phyloP scores from a whole-genome alignment of 2,329 filamentous ascomycete species.

The Aspergillus proliferans region DNA sequence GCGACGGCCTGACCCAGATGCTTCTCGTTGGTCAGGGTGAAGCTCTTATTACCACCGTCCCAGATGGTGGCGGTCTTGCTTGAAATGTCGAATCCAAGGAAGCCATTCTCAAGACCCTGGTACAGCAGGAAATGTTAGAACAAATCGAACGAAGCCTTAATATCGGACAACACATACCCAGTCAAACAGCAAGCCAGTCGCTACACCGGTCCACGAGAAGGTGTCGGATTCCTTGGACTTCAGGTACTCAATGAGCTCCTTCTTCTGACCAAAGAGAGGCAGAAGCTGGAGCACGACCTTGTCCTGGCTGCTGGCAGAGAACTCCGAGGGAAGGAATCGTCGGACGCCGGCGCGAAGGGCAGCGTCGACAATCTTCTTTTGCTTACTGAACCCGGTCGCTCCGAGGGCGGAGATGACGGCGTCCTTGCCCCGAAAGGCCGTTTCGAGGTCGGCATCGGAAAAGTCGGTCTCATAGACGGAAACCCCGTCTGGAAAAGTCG shows the following conservation, averaged over 20 bases:
- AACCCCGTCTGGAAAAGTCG: slow-evolving; percentile 14
- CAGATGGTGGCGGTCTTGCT: slow-evolving; percentile 49
- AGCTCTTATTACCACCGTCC: slow-evolving; percentile 50
- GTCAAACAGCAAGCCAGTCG: slow-evolving; percentile 57
- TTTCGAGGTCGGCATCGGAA: slow-evolving; percentile 14
- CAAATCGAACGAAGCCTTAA: no score
- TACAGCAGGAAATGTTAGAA: slow-evolving; percentile 8
- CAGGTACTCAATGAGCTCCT: slow-evolving; percentile 45
- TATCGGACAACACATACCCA: slow-evolving; percentile 31
- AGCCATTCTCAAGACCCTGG: slow-evolving; percentile 42
- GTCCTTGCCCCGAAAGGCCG: slow-evolving; percentile 23
- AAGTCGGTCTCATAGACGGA: slow-evolving; percentile 19
- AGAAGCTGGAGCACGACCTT: slow-evolving; percentile 17
- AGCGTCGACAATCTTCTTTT: slow-evolving; percentile 27
- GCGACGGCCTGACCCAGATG: slow-evolving; percentile 50
- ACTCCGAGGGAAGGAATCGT: slow-evolving; percentile 30
- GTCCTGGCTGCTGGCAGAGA: slow-evolving; percentile 22
- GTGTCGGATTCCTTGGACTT: slow-evolving; percentile 40
- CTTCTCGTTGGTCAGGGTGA: slow-evolving; percentile 47
- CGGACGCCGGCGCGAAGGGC: slow-evolving; percentile 26
- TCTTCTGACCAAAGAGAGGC: slow-evolving; percentile 22
- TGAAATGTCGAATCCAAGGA: slow-evolving; percentile 48
- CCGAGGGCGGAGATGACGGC: slow-evolving; percentile 25
- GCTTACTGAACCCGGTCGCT: slow-evolving; percentile 15
- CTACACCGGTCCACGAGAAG: slow-evolving; percentile 56